phyloP scores from a whole-genome alignment of 805 yeast species.

The Saccharomyces paradoxus region DNA sequence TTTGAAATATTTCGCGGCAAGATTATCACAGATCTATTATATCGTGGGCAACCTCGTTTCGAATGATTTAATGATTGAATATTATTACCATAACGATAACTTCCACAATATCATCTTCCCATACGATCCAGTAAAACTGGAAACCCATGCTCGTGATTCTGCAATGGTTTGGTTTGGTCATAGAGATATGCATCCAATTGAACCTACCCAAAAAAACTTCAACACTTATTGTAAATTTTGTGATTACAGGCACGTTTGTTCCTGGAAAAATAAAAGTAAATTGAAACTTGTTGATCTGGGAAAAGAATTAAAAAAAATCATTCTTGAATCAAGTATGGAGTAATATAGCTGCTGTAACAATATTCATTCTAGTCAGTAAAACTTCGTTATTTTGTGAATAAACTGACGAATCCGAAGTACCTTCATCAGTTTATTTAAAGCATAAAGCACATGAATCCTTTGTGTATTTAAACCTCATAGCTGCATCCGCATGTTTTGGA shows the following conservation, averaged over 20 bases:
- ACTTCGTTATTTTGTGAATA: too few species aligned
- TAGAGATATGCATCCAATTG: slow-evolving; percentile 40
- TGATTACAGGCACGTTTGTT: slow-evolving; percentile 40
- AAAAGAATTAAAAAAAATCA: slow-evolving; percentile 5
- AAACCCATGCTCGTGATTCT: slow-evolving; percentile 28
- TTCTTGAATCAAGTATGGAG: neutral
- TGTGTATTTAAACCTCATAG: neutral
- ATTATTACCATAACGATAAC: slow-evolving; percentile 38
- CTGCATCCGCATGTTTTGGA: neutral
- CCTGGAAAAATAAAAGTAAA: slow-evolving; percentile 30
- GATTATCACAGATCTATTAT: slow-evolving; percentile 40
- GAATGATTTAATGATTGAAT: slow-evolving; percentile 40
- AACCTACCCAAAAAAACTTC: slow-evolving; percentile 30
- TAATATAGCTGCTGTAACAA: neutral
- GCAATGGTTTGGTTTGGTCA: slow-evolving; percentile 52
- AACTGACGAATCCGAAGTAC: too few species aligned
- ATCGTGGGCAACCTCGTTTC: slow-evolving; percentile 29
- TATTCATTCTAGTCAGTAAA: neutral
- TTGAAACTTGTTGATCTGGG: slow-evolving; percentile 12
- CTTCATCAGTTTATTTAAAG: too few species aligned
- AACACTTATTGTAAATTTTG: slow-evolving; percentile 44
- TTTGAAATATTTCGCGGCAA: slow-evolving; percentile 45
- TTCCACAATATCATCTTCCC: slow-evolving; percentile 36
- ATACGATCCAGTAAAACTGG: slow-evolving; percentile 31
- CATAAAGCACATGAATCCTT: too few species aligned